Evolutionary conservation across 2,329 filamentous ascomycete species (phyloP).

Genomic region (Penicillium crustosum): DNA sequence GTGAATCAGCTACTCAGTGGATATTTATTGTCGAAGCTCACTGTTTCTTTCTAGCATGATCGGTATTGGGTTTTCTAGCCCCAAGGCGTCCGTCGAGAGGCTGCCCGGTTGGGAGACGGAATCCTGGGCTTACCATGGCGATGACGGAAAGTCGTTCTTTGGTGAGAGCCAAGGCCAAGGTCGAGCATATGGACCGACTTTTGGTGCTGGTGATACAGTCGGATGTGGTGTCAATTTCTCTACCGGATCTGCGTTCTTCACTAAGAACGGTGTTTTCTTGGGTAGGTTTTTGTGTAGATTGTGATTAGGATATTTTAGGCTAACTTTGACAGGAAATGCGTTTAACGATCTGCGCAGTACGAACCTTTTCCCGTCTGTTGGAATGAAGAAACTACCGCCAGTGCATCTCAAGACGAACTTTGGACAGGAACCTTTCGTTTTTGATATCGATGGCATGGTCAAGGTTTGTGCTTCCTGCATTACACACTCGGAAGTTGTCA

Average conservation of each 20-base stretch:
- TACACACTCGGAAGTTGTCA: not conserved
- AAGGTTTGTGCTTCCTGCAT: conserved; percentile 53
- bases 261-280: conserved; percentile 61
- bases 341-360: conserved; percentile 48
- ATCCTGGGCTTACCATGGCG: conserved; percentile 66
- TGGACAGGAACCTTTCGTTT: conserved; percentile 74
- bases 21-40: conserved; percentile 11
- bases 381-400: conserved; percentile 63
- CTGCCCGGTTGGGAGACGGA: conserved; percentile 66
- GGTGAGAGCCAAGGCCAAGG: conserved; percentile 55
- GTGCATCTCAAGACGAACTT: conserved; percentile 63
- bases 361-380: conserved; percentile 57
- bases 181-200: conserved; percentile 61
- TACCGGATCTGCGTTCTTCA: conserved; percentile 63
- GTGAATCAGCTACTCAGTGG: conserved; percentile 23
- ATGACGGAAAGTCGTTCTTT: conserved; percentile 64
- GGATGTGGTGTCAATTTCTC: conserved; percentile 66
- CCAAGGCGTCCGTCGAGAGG: conserved; percentile 59
- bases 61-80: conserved; percentile 61
- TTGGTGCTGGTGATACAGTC: conserved; percentile 59
- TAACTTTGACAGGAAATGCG: conserved; percentile 54
- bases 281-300: conserved; percentile 42
- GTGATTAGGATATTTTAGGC: not conserved
- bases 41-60: conserved; percentile 32
- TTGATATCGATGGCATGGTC: conserved; percentile 86